These are phyloP conservation scores for Crithidia fasciculata DNA, from an alignment of 208 protist species.

Conservation along the genomic window DNA sequence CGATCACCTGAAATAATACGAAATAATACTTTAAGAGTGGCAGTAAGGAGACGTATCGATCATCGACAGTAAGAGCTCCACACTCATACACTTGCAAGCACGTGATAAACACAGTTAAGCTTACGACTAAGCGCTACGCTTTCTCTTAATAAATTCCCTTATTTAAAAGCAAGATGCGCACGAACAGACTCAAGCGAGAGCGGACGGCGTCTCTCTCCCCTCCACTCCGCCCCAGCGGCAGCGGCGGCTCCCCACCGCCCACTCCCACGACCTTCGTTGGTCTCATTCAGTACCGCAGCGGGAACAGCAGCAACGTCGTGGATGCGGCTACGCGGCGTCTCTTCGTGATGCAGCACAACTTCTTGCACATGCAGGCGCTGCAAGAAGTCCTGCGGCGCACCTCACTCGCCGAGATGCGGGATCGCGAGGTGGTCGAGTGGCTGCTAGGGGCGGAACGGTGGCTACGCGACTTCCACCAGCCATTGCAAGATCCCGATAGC, in stretches of 20 bases:
- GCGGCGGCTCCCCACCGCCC: neutral
- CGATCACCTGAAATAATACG: no score
- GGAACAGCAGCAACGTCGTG: neutral
- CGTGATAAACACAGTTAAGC: no score
- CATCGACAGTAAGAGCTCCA: no score
- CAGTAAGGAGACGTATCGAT: no score
- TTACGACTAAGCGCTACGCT: no score
- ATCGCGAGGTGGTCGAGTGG: constrained; percentile 74
- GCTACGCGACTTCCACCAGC: constrained; percentile 34
- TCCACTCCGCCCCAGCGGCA: constrained; percentile 1
- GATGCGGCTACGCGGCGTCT: neutral
- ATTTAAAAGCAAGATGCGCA: constrained; percentile 10
- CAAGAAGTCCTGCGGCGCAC: constrained; percentile 75
- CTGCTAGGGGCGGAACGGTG: constrained; percentile 54
- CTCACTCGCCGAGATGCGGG: constrained; percentile 75
- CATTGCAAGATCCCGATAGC: neutral
- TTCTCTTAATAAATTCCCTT: constrained; percentile 4
- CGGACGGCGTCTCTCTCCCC: constrained; percentile 27
- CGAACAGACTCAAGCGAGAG: constrained; percentile 16
- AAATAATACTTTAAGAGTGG: no score
- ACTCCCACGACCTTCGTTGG: constrained; percentile 12
- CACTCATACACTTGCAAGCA: no score
- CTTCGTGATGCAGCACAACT: constrained; percentile 22
- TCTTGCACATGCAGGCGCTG: constrained; percentile 45
- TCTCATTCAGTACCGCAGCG: constrained; percentile 4